Evolutionary conservation across 2,329 filamentous ascomycete genomes (phyloP), one percentile per base, ranked within the genome.

Genomic region (Claviceps sp.): DNA sequence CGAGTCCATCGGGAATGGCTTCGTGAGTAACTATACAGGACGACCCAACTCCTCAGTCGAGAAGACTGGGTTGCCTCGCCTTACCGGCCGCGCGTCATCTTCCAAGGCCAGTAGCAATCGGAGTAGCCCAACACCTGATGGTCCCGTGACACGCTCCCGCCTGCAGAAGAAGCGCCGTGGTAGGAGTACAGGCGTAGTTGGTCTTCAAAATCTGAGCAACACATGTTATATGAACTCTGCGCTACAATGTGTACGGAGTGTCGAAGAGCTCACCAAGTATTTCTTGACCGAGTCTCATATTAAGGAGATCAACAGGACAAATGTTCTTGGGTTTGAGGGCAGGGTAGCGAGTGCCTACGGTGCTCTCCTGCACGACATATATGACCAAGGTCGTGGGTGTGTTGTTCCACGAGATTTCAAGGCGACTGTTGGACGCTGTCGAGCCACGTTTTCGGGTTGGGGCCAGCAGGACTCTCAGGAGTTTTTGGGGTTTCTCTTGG

Each of bases 151-250:
- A 0, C 78, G 89, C 58, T 88, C 88, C 43, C 79, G 87, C 52
- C 71, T 78, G 7, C 80, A 84, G 54, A 82, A 81, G 56, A 85
- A 82, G 58, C 82, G 81, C 58, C 79, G 82, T 41, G 86, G 86
- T 9, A 81, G 82, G 55, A 79, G 81, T 13, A 69, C 82, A 37
- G 93, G 93, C 36, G 85, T 84, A 42, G 86, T 90, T 43, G 93
- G 93, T 37, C 72, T 98, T 50, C 82, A 80, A 57, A 98, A 98
- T 62, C 72, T 98, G 14, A 93, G 93, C 48, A 98, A 98, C 62
- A 97, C 93, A 0, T 98, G 93, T 69, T 98, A 98, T 70, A 96
- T 97, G 90, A 97, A 97, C 67, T 95, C 91, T 22, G 93, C 93
- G 9, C 74, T 97, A 51, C 93, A 98, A 65, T 98, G 93, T 65